Evolutionary conservation across 2,329 filamentous ascomycete species (phyloP), one percentile per base, ranked within the genome.

Genomic region (Cordyceps militaris): DNA sequence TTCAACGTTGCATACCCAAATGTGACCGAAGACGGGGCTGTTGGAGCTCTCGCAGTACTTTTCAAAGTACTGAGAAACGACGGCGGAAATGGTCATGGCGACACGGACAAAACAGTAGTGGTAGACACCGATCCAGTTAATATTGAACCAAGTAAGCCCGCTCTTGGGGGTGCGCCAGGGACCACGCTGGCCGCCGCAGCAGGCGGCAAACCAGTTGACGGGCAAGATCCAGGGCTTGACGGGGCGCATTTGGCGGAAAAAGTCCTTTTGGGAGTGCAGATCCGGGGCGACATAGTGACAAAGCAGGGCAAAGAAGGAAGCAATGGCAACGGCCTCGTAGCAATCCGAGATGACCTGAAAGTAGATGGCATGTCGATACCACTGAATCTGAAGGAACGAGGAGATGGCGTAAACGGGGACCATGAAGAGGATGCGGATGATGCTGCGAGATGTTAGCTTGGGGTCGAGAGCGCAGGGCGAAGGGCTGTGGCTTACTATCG

Each of bases 111-210:
- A 85, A 73, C 88, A 91, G 73, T 94, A 95, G 66, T 95, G 90
- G 72, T 92, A 95, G 57, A 94, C 80, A 56, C 86, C 85, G 48
- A 88, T 80, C 88, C 88, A 94, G 64, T 92, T 79, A 60, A 92
- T 84, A 69, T 96, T 96, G 74, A 95, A 95, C 89, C 89, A 94
- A 1, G 90, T 95, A 69, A 95, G 74, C 1, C 91, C 90, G 70
- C 87, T 94, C 63, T 81, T 78, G 0, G 91, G 90, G n/a, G 80
- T 87, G 63, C 89, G 80, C 78, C 89, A 86, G 26, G 80, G 78
- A 0, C 89, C 88, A 55, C 81, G 76, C 60, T 88, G 71, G 34
- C 87, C 87, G 38, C 88, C 86, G 57, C 84, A 88, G 68, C 85
- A 88, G 65, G 81, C 85, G 63, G 85, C 82, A 60, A 89, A 76